Evolutionary conservation across 2,329 filamentous ascomycete genomes (phyloP), one percentile per base, ranked within the genome.

Genomic region (Torrubiellomyces zombiae): DNA sequence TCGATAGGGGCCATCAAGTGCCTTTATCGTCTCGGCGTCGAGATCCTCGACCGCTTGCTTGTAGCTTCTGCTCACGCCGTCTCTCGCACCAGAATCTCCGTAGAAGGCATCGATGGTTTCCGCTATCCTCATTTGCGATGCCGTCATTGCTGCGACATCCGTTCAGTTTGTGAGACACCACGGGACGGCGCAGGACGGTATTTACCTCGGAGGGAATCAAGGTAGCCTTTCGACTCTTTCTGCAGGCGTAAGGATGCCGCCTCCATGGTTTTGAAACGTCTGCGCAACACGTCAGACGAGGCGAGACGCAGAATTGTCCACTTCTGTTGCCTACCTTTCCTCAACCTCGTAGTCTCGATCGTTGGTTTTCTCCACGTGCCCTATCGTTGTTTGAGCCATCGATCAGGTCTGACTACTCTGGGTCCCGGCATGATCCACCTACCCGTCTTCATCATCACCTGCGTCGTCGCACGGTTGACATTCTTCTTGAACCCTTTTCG

Each of bases 381-480:
- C 81, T 72, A 39, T n/a, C n/a, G n/a, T n/a, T n/a, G n/a, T n/a
- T n/a, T n/a, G n/a, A n/a, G n/a, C n/a, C n/a, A 6, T 22, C 3
- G 10, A 14, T 10, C 14, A 16, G 19, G 14, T 34, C n/a, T 30
- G 23, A 23, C n/a, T n/a, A n/a, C n/a, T n/a, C n/a, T n/a, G n/a
- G n/a, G n/a, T n/a, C n/a, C n/a, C n/a, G n/a, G n/a, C n/a, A n/a
- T n/a, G n/a, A n/a, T n/a, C n/a, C n/a, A 43, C 63, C 36, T 52
- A 79, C 75, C 81, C 29, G 85, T 92, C 68, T 98, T 98, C 86
- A 98, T 95, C 82, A 98, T 94, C 34, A 95, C 86, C 74, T 94
- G 85, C 58, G 91, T 98, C 55, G 86, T 94, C 44, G 86, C 86
- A 60, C 89, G 82, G 63, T 89, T 86, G 62, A 95, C 85, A 73